Percentiles rank a stretch among this genome's conserved stretches.
Conservation (phyloP, 306 rosid species). For the Mimosa pudica region DNA sequence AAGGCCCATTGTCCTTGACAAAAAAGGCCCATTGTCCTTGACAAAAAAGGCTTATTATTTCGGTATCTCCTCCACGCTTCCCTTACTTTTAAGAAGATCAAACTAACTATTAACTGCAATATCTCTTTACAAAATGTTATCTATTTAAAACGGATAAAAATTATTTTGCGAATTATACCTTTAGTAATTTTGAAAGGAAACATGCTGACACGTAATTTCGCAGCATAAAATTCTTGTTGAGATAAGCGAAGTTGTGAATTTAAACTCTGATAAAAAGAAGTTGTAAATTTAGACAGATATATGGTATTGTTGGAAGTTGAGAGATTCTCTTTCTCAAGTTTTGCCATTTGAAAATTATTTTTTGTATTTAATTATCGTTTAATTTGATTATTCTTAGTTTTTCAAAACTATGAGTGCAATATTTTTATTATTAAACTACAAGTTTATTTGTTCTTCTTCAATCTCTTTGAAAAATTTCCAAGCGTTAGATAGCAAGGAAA, state of each 20-base stretch:
- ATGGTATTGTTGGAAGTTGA: neutral
- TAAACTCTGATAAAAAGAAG: neutral
- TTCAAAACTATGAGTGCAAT: neutral
- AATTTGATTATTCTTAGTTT: neutral
- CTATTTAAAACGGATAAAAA: neutral
- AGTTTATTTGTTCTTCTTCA: neutral
- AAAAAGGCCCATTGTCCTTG: neutral
- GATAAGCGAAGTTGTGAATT: neutral
- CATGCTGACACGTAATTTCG: neutral
- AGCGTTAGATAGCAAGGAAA: neutral
- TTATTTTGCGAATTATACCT: neutral
- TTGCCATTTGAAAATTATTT: no score
- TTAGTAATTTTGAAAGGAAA: neutral
- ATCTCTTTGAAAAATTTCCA: neutral
- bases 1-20: neutral
- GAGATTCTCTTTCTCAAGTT: neutral
- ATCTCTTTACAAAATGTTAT: neutral
- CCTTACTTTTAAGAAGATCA: neutral
- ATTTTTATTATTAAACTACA: neutral
- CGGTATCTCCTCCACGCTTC: neutral
- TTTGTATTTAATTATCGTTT: no score
- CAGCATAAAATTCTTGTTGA: neutral
- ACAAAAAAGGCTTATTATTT: neutral
- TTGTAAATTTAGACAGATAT: neutral
- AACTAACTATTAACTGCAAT: neutral